These are phyloP conservation scores for Leccinum pseudoinsigne DNA, from an alignment of 1,284 basidiomycete genomes.

Conservation along the genomic window DNA sequence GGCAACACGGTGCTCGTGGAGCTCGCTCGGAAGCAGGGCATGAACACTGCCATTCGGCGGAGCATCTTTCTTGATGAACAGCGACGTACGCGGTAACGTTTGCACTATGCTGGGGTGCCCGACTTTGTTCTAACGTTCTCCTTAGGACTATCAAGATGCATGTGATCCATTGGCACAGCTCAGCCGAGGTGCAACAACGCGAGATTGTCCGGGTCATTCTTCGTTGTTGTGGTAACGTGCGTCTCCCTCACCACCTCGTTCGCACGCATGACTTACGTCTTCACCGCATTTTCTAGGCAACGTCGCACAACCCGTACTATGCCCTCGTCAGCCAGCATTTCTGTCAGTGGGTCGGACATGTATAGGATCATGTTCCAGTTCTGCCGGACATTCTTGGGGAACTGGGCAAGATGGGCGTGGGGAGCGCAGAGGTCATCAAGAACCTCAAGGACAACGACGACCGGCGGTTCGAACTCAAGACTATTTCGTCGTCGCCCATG, in stretches of 20 bases:
- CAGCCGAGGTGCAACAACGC: slow-evolving; percentile 86
- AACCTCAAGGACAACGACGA: slow-evolving; percentile 49
- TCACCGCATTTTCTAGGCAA: slow-evolving; percentile 46
- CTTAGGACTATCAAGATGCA: slow-evolving; percentile 91
- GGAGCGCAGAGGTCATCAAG: slow-evolving; percentile 78
- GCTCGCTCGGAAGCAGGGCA: slow-evolving; percentile 44
- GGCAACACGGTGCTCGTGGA: slow-evolving; percentile 61
- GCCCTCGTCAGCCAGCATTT: slow-evolving; percentile 82
- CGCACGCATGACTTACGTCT: neutral
- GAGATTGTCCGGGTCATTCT: slow-evolving; percentile 92
- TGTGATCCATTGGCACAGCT: slow-evolving; percentile 84
- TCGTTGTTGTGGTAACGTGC: slow-evolving; percentile 91
- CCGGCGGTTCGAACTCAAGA: slow-evolving; percentile 48
- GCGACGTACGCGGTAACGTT: slow-evolving; percentile 63
- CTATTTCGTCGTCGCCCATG: slow-evolving; percentile 59
- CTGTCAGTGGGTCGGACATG: slow-evolving; percentile 68
- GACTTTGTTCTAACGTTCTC: neutral
- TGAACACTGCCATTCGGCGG: too few relatives aligned
- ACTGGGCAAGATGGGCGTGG: slow-evolving; percentile 82
- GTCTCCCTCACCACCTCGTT: too few relatives aligned
- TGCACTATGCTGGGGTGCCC: neutral
- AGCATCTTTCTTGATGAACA: slow-evolving; percentile 73
- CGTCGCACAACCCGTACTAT: slow-evolving; percentile 88
- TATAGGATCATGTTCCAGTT: slow-evolving; percentile 95
- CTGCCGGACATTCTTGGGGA: slow-evolving; percentile 93